A percentile compares a stretch with the other conserved stretches of the same genome.
These are phyloP conservation scores for Teratosphaeria zuluensis DNA, from an alignment of 2,329 filamentous ascomycete genomes.

Conservation along the genomic window DNA sequence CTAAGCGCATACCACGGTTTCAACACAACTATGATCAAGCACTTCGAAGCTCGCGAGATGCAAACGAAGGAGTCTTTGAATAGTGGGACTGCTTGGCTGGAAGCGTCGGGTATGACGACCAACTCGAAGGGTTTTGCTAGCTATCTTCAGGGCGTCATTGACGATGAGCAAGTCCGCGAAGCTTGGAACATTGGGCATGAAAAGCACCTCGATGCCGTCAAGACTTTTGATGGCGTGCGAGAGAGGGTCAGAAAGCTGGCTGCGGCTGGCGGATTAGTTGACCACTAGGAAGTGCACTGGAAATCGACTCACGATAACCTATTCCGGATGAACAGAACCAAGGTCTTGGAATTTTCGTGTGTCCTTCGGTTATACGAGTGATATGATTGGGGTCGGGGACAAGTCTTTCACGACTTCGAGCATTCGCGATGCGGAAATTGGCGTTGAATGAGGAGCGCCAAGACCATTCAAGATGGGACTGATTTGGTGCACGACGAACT, in stretches of 20 bases:
- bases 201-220: slow-evolving; percentile 50
- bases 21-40: slow-evolving; percentile 44
- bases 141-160: slow-evolving; percentile 52
- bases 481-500: background rate
- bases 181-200: slow-evolving; percentile 52
- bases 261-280: slow-evolving; percentile 12
- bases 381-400: background rate
- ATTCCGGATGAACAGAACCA: background rate
- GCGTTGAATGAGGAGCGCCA: background rate
- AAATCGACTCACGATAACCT: background rate
- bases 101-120: slow-evolving; percentile 39
- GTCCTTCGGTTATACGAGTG: background rate
- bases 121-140: slow-evolving; percentile 39
- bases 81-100: slow-evolving; percentile 42
- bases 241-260: slow-evolving; percentile 29
- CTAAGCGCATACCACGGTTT: slow-evolving; percentile 48
- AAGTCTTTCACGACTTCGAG: background rate
- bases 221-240: slow-evolving; percentile 45
- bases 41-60: slow-evolving; percentile 44
- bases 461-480: background rate
- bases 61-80: slow-evolving; percentile 11
- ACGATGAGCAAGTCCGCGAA: slow-evolving; percentile 54
- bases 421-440: background rate
- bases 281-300: slow-evolving; percentile 3
- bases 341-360: background rate